Evolutionary conservation across 352 stramenopile genomes (phyloP).

Genomic region (Pythium myriotylum): DNA sequence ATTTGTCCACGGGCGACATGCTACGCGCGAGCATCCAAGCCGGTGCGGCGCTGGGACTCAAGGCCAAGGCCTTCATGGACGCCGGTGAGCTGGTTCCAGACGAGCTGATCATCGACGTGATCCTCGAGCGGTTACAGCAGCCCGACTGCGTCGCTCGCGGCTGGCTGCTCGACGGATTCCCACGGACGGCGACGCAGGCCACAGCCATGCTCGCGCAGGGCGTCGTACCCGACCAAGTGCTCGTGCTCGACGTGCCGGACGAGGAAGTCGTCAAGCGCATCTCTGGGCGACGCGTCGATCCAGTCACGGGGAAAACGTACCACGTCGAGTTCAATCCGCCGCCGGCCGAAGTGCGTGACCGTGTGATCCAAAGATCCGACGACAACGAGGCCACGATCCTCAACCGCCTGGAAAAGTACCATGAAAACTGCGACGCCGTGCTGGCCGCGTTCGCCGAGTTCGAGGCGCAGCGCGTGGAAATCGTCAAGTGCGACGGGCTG

Average conservation of each 20-base stretch:
- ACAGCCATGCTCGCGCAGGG: constrained; percentile 77
- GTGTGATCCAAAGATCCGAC: constrained; percentile 86
- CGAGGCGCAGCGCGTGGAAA: constrained; percentile 39
- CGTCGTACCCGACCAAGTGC: constrained; percentile 85
- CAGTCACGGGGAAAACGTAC: constrained; percentile 92
- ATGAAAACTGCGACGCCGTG: constrained; percentile 64
- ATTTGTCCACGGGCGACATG: constrained; percentile 94
- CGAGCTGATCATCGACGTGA: constrained; percentile 90
- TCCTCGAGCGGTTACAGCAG: constrained; percentile 75
- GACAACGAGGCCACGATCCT: constrained; percentile 94
- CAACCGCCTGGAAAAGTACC: constrained; percentile 83
- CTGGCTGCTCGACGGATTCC: constrained; percentile 96
- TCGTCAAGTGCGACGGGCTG: constrained; percentile 66
- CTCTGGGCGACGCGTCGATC: constrained; percentile 95
- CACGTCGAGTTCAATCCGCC: constrained; percentile 96
- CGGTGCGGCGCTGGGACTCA: constrained; percentile 44
- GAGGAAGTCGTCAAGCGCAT: constrained; percentile 95
- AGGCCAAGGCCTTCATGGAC: constrained; percentile 90
- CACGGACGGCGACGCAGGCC: constrained; percentile 90
- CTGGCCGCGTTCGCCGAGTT: constrained; percentile 41
- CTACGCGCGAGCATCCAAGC: constrained; percentile 87
- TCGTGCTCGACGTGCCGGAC: constrained; percentile 95
- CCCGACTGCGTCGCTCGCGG: constrained; percentile 86
- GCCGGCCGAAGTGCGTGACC: constrained; percentile 54
- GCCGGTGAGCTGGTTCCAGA: constrained; percentile 91